Base-by-base conservation (phyloP, 1,284 basidiomycete species). In the Puccinia novopanici region DNA sequence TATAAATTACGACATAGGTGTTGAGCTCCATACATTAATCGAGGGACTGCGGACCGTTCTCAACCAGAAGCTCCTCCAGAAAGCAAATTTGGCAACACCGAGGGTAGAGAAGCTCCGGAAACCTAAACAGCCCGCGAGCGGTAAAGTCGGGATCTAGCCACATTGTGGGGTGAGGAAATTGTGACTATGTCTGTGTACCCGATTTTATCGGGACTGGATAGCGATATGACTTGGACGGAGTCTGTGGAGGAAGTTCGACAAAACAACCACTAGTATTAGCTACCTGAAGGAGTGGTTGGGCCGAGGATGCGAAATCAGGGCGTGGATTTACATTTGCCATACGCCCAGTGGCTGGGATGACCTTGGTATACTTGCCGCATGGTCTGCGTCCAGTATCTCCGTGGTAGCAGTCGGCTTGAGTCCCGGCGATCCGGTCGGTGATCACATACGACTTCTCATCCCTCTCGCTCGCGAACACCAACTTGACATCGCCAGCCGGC, bases 161-260 rank as follows among this genome's bases (percentile, higher is more conserved):
- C 40, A 17, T 40, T 37, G 2, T 40, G 30, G 8, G 59, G 34
- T 45, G 68, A 70, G 10, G 48, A 3, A 45, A 78, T 78, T 4
- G 50, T 57, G 50, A 78, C 52, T 24, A 59, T 70, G 63, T 78
- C 75, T 42, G 63, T 78, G 15, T 78, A 78, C 24, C 75, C 75
- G 24, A 78, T 55, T 27, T 70, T 40, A 1, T 48, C 65, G 13
- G 75, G 73, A 24, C n/a, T 65, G 5, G 48, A 57, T 17, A 78
- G 24, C 1, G 75, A 78, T 24, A 57, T 50, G 27, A 78, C 65
- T 30, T 65, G 45, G 10, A 78, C 75, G 6, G 75, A 78, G 30
- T 78, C 75, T 78, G 42, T 22, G 22, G 61, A n/a, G n/a, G n/a
- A n/a, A n/a, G 40, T 65, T 12, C 40, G 48, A 42, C 13, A 52